Evolutionary conservation across 2,329 filamentous ascomycete species (phyloP).

Genomic region (Grosmannia huntii): DNA sequence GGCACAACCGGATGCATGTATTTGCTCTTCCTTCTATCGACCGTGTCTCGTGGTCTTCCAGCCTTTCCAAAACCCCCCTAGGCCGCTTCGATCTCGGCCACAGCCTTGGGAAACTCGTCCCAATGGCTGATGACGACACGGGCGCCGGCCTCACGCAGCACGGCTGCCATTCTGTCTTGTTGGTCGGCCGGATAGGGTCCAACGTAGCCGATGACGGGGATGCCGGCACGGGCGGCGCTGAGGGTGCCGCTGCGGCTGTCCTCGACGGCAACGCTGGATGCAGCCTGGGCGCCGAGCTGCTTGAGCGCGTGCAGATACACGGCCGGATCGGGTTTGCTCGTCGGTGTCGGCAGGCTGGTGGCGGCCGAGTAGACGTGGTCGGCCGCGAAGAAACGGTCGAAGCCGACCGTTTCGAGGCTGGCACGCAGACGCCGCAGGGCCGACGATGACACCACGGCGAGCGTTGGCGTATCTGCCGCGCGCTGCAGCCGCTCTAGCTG

Average conservation of each 20-base stretch:
- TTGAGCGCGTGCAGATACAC: conserved; percentile 73
- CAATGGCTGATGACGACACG: conserved; percentile 49
- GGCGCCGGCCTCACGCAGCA: conserved; percentile 48
- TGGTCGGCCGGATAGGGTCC: conserved; percentile 57
- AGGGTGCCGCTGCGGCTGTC: conserved; percentile 78
- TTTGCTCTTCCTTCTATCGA: neutral
- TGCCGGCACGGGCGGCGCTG: conserved; percentile 60
- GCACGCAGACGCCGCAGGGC: conserved; percentile 67
- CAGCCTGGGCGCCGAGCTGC: conserved; percentile 55
- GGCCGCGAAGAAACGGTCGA: conserved; percentile 65
- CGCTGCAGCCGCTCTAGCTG: conserved; percentile 52
- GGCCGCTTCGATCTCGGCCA: conserved; percentile 34
- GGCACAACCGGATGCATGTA: neutral
- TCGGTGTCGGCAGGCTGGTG: conserved; percentile 64
- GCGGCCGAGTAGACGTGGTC: conserved; percentile 73
- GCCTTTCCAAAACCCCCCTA: conserved; percentile 9
- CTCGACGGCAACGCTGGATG: conserved; percentile 70
- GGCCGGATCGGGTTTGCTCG: conserved; percentile 80
- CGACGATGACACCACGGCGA: conserved; percentile 72
- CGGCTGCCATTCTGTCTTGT: conserved; percentile 51
- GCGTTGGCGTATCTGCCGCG: conserved; percentile 45
- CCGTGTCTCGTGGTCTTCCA: too few relatives aligned
- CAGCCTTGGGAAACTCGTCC: conserved; percentile 37
- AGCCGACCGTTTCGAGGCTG: conserved; percentile 64
- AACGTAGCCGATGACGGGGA: conserved; percentile 74